These are phyloP conservation scores for Ichthyophthirius multifiliis DNA, from an alignment of 169 alveolate species.

Conservation along the genomic window DNA sequence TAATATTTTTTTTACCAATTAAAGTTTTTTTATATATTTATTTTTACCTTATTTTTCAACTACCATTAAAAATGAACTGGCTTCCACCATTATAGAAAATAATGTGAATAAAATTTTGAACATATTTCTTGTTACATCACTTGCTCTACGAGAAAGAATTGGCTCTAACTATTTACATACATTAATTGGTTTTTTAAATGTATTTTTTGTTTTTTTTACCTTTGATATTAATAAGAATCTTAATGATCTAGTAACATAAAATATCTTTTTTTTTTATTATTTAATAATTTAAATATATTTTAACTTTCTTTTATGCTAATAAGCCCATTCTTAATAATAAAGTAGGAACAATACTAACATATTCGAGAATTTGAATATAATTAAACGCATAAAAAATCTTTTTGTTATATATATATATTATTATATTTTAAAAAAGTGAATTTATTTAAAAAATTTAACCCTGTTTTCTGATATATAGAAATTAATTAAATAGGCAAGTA, in stretches of 20 bases:
- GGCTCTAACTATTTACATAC: conserved; percentile 21
- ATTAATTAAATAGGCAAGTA: conserved; percentile 53
- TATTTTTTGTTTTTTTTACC: conserved; percentile 23
- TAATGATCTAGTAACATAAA: conserved; percentile 48
- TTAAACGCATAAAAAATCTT: conserved; percentile 51
- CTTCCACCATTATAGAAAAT: conserved; percentile 46
- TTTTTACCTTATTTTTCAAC: conserved; percentile 13
- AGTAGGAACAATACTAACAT: conserved; percentile 56
- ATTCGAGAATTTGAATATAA: conserved; percentile 45
- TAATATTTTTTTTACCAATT: conserved; percentile 14
- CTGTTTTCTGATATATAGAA: conserved; percentile 60
- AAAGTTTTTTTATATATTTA: not conserved
- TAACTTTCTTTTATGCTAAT: conserved; percentile 2
- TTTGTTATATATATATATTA: not conserved
- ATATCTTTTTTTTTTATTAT: not conserved
- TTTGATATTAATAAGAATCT: conserved; percentile 53
- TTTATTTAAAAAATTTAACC: not conserved
- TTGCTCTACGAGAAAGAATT: conserved; percentile 31
- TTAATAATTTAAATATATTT: not conserved
- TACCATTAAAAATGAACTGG: conserved; percentile 27
- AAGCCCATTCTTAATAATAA: conserved; percentile 52
- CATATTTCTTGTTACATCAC: conserved; percentile 41
- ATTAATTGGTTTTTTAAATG: not conserved
- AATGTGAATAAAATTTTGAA: conserved; percentile 51
- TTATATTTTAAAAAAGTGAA: not conserved